These are phyloP conservation scores for Lophium mytilinum DNA, from an alignment of 495 filamentous ascomycete genomes.

Conservation along the genomic window DNA sequence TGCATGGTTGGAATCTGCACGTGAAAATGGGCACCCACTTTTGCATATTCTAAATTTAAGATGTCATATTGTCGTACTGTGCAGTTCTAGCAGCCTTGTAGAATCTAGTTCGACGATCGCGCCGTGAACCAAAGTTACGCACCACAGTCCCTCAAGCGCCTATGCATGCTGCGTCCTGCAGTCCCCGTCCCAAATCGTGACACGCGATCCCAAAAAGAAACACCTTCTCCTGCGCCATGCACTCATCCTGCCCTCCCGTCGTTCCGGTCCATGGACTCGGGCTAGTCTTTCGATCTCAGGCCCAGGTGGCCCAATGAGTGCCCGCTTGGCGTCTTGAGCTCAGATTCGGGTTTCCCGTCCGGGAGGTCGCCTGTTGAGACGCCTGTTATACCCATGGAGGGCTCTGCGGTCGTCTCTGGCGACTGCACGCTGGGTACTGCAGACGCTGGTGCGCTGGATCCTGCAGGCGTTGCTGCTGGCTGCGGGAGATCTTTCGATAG, in stretches of 20 bases:
- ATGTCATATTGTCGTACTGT: no score
- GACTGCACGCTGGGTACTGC: conserved; percentile 1
- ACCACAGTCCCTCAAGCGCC: not conserved
- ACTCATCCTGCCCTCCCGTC: not conserved
- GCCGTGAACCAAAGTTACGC: not conserved
- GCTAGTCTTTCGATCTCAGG: not conserved
- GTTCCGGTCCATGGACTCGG: not conserved
- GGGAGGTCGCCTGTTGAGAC: conserved; percentile 24
- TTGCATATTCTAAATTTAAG: no score
- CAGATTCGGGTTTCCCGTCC: conserved; percentile 16
- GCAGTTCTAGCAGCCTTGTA: no score
- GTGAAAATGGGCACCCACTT: no score
- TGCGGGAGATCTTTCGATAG: not conserved
- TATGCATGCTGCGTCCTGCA: not conserved
- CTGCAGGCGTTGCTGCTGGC: not conserved
- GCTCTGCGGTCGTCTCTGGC: not conserved
- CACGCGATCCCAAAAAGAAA: not conserved
- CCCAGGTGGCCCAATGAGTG: conserved; percentile 15
- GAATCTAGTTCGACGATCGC: not conserved
- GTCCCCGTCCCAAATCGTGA: not conserved
- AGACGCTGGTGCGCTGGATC: not conserved
- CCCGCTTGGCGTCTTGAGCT: conserved; percentile 19
- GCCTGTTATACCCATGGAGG: conserved; percentile 1
- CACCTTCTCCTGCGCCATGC: not conserved
- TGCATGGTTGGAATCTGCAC: no score